A percentile compares a stretch with the other conserved stretches of the same genome.
phyloP scores from a whole-genome alignment of 495 filamentous ascomycete species.

The Aspergillus ostianus region DNA sequence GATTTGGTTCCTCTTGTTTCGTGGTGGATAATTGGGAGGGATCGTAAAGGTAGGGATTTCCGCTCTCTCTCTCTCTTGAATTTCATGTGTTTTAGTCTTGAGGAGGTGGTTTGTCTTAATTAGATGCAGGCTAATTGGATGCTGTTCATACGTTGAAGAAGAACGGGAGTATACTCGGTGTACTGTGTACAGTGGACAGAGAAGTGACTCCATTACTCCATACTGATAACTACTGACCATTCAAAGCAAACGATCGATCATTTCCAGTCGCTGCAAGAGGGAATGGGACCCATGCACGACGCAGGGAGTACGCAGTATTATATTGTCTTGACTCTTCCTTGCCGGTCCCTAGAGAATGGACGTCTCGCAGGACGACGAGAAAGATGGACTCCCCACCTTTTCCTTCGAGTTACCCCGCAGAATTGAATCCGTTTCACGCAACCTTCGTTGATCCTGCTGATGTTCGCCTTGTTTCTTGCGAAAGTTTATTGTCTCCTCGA shows the following conservation, averaged over 20 bases:
- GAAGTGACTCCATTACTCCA: too few relatives aligned
- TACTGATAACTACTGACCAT: too few relatives aligned
- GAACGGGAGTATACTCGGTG: too few relatives aligned
- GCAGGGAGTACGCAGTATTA: neutral
- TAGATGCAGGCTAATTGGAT: too few relatives aligned
- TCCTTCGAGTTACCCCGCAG: constrained; percentile 2
- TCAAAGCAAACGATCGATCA: neutral
- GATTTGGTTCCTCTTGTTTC: neutral
- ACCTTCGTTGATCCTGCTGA: too few relatives aligned
- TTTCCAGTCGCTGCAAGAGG: neutral
- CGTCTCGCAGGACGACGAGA: too few relatives aligned
- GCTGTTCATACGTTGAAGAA: too few relatives aligned
- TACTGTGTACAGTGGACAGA: too few relatives aligned
- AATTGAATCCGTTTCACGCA: neutral
- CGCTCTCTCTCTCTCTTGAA: neutral
- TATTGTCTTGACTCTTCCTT: neutral
- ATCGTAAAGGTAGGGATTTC: neutral
- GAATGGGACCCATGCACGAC: neutral
- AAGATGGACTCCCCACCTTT: neutral
- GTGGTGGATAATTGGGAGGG: neutral
- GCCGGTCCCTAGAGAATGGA: neutral
- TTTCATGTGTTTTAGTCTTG: too few relatives aligned
- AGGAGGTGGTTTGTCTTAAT: too few relatives aligned
- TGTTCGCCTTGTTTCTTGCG: too few relatives aligned
- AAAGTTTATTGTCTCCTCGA: too few relatives aligned